These are phyloP conservation scores for Skeletonema marinoi DNA, from an alignment of 108 stramenopile species.

Conservation along the genomic window DNA sequence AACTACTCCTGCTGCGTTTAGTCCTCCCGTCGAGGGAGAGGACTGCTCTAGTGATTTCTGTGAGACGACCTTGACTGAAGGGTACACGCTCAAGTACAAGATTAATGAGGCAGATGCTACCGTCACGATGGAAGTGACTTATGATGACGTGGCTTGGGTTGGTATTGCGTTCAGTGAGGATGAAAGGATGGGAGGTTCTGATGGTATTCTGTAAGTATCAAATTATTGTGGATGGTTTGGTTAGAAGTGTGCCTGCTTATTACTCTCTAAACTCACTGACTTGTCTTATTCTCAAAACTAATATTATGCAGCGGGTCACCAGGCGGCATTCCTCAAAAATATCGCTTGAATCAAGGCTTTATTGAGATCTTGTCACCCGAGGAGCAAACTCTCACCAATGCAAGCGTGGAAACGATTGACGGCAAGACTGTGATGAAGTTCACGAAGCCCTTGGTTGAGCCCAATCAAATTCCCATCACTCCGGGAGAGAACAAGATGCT, in stretches of 20 bases:
- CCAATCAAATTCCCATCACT: neutral
- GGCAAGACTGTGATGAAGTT: neutral
- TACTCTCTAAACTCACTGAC: neutral
- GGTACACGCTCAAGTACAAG: neutral
- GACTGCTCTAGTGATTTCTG: neutral
- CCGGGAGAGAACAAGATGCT: neutral
- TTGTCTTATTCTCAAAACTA: neutral
- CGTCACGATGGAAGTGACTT: neutral
- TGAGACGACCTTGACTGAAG: neutral
- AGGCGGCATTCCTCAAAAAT: neutral
- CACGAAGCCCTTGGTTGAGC: neutral
- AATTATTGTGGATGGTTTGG: neutral
- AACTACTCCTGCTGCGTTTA: neutral
- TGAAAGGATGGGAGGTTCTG: neutral
- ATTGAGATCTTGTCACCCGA: neutral
- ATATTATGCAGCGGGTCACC: neutral
- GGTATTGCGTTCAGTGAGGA: constrained; percentile 28
- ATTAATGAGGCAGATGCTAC: neutral
- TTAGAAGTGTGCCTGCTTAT: neutral
- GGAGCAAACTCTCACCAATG: neutral
- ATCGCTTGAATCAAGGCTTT: neutral
- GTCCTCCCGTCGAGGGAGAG: constrained; percentile 4
- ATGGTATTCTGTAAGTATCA: neutral
- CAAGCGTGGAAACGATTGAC: neutral
- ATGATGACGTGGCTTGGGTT: constrained; percentile 29